phyloP scores from a whole-genome alignment of 257 asterid genomes.

The Solanum virginianum region DNA sequence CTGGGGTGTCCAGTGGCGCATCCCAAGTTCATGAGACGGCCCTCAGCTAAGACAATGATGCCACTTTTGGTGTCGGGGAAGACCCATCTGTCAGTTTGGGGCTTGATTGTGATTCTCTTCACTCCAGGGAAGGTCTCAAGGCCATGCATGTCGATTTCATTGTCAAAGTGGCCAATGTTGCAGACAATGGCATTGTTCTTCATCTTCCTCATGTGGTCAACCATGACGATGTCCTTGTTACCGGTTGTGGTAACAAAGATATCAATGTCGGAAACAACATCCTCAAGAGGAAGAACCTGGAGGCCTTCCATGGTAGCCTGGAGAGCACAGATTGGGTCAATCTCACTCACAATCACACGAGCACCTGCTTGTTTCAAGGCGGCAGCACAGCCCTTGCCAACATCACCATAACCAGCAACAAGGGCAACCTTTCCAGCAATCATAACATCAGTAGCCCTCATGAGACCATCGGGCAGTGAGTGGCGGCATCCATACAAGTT shows the following conservation, averaged over 20 bases:
- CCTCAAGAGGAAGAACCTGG: slow-evolving; percentile 45
- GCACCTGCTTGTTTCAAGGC: slow-evolving; percentile 56
- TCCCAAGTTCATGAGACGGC: slow-evolving; percentile 62
- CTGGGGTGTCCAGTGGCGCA: slow-evolving; percentile 62
- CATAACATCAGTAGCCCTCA: slow-evolving; percentile 61
- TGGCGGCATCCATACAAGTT: slow-evolving; percentile 62
- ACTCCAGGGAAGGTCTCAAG: slow-evolving; percentile 49
- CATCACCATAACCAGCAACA: slow-evolving; percentile 48
- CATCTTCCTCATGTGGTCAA: slow-evolving; percentile 47
- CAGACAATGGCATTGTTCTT: slow-evolving; percentile 54
- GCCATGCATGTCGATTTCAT: slow-evolving; percentile 49
- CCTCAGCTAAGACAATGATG: slow-evolving; percentile 41
- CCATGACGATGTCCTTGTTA: slow-evolving; percentile 59
- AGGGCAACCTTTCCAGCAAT: slow-evolving; percentile 51
- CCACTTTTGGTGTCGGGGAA: slow-evolving; percentile 39
- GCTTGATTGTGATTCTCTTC: slow-evolving; percentile 43
- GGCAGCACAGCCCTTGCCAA: slow-evolving; percentile 58
- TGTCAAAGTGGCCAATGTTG: slow-evolving; percentile 60
- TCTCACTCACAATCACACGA: slow-evolving; percentile 47
- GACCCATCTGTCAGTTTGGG: slow-evolving; percentile 47
- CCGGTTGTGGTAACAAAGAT: slow-evolving; percentile 61
- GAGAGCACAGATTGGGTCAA: slow-evolving; percentile 57
- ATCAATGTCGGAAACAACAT: slow-evolving; percentile 32
- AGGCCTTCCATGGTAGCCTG: slow-evolving; percentile 58
- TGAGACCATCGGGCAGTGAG: slow-evolving; percentile 52